phyloP scores from a whole-genome alignment of 352 stramenopile genomes.

The Blastocystis sp. region DNA sequence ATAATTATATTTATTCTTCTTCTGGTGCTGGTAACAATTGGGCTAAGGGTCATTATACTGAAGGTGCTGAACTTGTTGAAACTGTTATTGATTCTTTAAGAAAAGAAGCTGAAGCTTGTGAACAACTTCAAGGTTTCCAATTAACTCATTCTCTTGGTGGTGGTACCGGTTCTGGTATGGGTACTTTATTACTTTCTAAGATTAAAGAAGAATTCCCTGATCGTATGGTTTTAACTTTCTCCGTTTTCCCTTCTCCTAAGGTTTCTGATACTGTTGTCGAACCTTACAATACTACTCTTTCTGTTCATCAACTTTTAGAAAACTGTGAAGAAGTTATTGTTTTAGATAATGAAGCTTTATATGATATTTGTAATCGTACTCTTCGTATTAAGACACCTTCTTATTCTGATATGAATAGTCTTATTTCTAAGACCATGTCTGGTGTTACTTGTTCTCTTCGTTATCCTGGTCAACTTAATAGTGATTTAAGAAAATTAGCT shows the following conservation, averaged over 20 bases:
- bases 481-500: slow-evolving; percentile 85
- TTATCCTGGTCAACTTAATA: slow-evolving; percentile 95
- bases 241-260: slow-evolving; percentile 79
- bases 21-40: slow-evolving; percentile 93
- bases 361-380: slow-evolving; percentile 99
- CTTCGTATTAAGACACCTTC: slow-evolving; percentile 92
- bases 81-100: slow-evolving; percentile 88
- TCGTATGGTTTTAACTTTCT: slow-evolving; percentile 97
- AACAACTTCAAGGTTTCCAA: slow-evolving; percentile 96
- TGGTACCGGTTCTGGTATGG: slow-evolving; percentile 92
- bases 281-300: slow-evolving; percentile 98
- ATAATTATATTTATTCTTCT: slow-evolving; percentile 98
- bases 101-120: slow-evolving; percentile 88
- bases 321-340: slow-evolving; percentile 98
- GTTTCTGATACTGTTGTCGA: slow-evolving; percentile 95
- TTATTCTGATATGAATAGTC: slow-evolving; percentile 93
- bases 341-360: slow-evolving; percentile 97
- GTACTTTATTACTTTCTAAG: slow-evolving; percentile 91
- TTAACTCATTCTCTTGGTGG: slow-evolving; percentile 96
- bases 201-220: slow-evolving; percentile 93
- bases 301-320: slow-evolving; percentile 94
- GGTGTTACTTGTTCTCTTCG: slow-evolving; percentile 91
- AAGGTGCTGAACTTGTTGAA: slow-evolving; percentile 91
- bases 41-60: slow-evolving; percentile 98
- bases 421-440: slow-evolving; percentile 91